Conservation (phyloP, 345 rosid genomes). For the Cardamine occulta region DNA sequence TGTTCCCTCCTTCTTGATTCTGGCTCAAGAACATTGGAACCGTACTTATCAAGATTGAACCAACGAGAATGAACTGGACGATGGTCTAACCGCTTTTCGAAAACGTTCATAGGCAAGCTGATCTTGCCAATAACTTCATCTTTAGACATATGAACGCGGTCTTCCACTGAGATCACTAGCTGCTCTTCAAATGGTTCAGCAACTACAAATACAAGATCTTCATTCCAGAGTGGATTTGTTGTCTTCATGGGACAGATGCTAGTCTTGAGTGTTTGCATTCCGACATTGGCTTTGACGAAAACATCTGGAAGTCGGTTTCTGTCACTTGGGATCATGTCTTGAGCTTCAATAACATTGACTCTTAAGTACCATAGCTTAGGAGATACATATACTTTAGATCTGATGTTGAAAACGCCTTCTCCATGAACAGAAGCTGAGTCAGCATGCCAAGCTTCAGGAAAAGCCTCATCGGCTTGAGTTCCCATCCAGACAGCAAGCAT, state of each 20-base stretch:
- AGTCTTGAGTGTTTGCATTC: slow-evolving; percentile 76
- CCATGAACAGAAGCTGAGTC: slow-evolving; percentile 74
- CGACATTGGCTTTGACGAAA: slow-evolving; percentile 75
- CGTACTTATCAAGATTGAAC: slow-evolving; percentile 84
- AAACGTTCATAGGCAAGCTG: slow-evolving; percentile 51
- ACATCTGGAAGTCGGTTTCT: slow-evolving; percentile 69
- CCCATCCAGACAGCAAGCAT: slow-evolving; percentile 98
- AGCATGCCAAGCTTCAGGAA: slow-evolving; percentile 82
- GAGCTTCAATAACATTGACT: slow-evolving; percentile 88
- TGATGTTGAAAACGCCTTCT: slow-evolving; percentile 61
- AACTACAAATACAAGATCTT: slow-evolving; percentile 82
- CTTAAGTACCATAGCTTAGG: slow-evolving; percentile 90
- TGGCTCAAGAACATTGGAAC: slow-evolving; percentile 71
- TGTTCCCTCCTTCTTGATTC: slow-evolving; percentile 76
- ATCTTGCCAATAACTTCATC: slow-evolving; percentile 76
- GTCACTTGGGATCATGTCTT: slow-evolving; percentile 71
- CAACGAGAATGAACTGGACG: slow-evolving; percentile 80
- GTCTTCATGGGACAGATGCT: slow-evolving; percentile 56
- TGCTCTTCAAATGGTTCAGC: slow-evolving; percentile 98
- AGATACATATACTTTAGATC: slow-evolving; percentile 83
- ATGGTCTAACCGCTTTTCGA: slow-evolving; percentile 88
- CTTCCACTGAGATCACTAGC: slow-evolving; percentile 69
- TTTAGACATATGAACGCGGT: slow-evolving; percentile 60
- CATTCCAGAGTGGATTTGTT: slow-evolving; percentile 71
- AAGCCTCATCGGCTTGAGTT: slow-evolving; percentile 93